Conservation (phyloP, 208 protist genomes). For the Naegleria lovaniensis region DNA sequence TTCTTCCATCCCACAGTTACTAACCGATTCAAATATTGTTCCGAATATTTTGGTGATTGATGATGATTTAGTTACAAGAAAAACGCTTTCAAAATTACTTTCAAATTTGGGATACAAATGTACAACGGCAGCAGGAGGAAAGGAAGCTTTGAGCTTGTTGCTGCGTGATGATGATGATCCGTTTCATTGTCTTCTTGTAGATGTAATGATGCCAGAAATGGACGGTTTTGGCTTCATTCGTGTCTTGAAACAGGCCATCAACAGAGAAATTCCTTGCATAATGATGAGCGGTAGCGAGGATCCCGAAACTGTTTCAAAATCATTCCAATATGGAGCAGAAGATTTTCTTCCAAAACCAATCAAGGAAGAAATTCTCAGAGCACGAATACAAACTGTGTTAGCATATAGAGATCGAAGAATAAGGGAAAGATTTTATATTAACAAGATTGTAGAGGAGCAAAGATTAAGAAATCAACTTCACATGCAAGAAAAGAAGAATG, state of each 20-base stretch:
- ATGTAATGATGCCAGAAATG: conserved; percentile 22
- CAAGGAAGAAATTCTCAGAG: not conserved
- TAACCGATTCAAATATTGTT: not conserved
- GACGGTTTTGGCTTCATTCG: conserved; percentile 9
- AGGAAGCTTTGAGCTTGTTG: not conserved
- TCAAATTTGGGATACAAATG: not conserved
- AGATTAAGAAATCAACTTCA: not conserved
- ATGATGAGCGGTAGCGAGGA: conserved; percentile 20
- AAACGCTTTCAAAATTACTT: not conserved
- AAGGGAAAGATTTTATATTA: not conserved
- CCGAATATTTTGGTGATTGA: conserved; percentile 9
- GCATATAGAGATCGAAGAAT: not conserved
- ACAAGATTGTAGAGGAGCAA: not conserved
- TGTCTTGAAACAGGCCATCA: conserved; percentile 3
- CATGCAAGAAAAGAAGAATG: not conserved
- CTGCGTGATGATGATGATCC: not conserved
- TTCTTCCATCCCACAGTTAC: not conserved
- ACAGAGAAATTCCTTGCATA: conserved; percentile 19
- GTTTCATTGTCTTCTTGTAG: not conserved
- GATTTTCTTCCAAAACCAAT: conserved; percentile 26
- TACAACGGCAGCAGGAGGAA: not conserved
- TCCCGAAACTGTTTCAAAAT: not conserved
- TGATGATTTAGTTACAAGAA: conserved; percentile 13
- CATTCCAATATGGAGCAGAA: conserved; percentile 19
- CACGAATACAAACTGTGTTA: conserved; percentile 9